These are phyloP conservation scores for Metschnikowia henanensis DNA, from an alignment of 805 yeast genomes.

Conservation along the genomic window DNA sequence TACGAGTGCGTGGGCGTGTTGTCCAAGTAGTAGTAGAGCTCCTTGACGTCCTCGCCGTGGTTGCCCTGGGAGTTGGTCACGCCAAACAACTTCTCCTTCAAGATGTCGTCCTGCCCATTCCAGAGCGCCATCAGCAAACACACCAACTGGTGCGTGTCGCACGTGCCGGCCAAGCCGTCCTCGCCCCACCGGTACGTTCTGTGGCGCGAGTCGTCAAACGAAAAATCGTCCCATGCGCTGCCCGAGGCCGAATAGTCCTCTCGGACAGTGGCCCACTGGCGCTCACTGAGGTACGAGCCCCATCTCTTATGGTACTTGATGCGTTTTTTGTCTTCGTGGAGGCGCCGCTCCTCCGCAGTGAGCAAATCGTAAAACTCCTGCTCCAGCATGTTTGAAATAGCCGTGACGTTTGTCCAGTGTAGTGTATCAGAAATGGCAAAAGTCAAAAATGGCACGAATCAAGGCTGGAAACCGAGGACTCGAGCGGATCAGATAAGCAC, in stretches of 20 bases:
- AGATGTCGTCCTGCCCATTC: constrained; percentile 84
- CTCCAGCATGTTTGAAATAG: constrained; percentile 6
- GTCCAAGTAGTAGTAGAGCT: constrained; percentile 79
- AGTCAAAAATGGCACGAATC: too few relatives aligned
- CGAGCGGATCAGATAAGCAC: too few relatives aligned
- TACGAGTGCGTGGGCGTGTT: constrained; percentile 93
- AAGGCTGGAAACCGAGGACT: too few relatives aligned
- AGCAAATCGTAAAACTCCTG: constrained; percentile 16
- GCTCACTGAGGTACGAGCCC: constrained; percentile 90
- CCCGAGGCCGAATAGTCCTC: constrained; percentile 88
- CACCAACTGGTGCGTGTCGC: constrained; percentile 77
- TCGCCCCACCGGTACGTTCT: constrained; percentile 94
- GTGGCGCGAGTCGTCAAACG: constrained; percentile 79
- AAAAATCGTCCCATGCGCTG: constrained; percentile 88
- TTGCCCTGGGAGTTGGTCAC: constrained; percentile 92
- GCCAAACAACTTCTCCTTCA: constrained; percentile 87
- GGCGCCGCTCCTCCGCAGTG: constrained; percentile 41
- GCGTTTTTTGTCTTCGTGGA: constrained; percentile 31
- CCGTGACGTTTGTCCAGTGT: not conserved
- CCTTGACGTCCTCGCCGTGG: constrained; percentile 96
- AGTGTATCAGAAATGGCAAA: too few relatives aligned
- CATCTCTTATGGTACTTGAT: constrained; percentile 74
- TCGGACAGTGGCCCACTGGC: constrained; percentile 74
- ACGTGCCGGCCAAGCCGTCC: constrained; percentile 89
- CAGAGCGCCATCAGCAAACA: constrained; percentile 84